Evolutionary conservation across 2,329 filamentous ascomycete genomes (phyloP).

Genomic region (Setomelanomma holmii): DNA sequence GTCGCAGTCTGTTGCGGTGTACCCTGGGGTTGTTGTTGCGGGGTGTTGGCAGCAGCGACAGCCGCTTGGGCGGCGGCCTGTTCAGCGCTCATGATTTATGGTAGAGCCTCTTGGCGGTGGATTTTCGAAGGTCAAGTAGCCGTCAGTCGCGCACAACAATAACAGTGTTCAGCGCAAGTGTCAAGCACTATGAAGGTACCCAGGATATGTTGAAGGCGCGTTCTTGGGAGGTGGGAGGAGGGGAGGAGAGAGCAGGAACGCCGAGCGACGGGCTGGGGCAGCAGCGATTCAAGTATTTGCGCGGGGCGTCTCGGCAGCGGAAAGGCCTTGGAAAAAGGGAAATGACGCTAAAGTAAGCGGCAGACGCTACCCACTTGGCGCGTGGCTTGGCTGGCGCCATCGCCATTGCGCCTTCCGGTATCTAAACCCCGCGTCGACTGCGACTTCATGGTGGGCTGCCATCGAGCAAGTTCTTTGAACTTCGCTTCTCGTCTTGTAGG

Average conservation of each 20-base stretch:
- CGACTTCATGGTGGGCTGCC: no score
- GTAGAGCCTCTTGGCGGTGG: conserved; percentile 11
- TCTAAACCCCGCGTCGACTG: not conserved
- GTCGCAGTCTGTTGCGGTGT: conserved; percentile 44
- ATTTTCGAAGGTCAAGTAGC: not conserved
- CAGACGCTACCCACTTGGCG: not conserved
- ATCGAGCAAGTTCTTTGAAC: no score
- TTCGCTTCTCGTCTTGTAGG: no score
- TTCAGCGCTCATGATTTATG: conserved; percentile 22
- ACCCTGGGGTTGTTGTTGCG: conserved; percentile 43
- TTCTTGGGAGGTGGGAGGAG: not conserved
- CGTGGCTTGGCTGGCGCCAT: not conserved
- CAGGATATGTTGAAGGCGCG: not conserved
- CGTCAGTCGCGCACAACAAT: not conserved
- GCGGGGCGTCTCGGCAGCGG: not conserved
- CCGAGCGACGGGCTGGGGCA: not conserved
- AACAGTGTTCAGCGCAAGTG: conserved; percentile 5
- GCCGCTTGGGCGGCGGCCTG: conserved; percentile 24
- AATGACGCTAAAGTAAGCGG: not conserved
- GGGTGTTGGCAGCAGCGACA: conserved; percentile 32
- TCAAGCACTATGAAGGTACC: not conserved
- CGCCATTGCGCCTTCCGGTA: no score
- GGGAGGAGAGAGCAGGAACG: not conserved
- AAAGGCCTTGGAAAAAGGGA: conserved; percentile 2
- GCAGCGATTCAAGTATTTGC: not conserved